Conservation (phyloP, 2,329 filamentous ascomycete species). For the Xylariales sp. region DNA sequence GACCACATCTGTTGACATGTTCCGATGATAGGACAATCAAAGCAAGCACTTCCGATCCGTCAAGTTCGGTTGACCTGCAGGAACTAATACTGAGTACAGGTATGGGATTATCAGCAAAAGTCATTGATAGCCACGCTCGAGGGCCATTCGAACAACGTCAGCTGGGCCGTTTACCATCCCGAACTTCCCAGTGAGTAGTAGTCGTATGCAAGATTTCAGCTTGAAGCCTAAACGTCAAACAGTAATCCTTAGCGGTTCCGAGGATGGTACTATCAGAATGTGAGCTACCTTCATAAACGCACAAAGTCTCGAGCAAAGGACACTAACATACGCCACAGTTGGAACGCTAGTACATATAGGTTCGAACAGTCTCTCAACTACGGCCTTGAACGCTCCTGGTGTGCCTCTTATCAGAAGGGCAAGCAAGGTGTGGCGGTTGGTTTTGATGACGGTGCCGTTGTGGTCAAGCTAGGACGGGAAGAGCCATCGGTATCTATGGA, state of each 20-base stretch:
- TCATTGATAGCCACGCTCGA: conserved; percentile 94
- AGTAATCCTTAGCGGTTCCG: conserved; percentile 97
- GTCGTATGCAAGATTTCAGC: not conserved
- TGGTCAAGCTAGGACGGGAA: conserved; percentile 95
- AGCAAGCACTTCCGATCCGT: too few relatives aligned
- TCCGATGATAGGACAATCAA: conserved; percentile 96
- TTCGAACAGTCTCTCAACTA: conserved; percentile 96
- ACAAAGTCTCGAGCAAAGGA: not conserved
- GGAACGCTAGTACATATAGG: conserved; percentile 96
- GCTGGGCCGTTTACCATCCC: conserved; percentile 96
- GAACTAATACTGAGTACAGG: conserved; percentile 28
- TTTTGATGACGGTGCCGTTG: conserved; percentile 95
- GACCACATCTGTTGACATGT: conserved; percentile 88
- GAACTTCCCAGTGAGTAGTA: conserved; percentile 80
- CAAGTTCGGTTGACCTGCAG: not conserved
- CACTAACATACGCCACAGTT: conserved; percentile 30
- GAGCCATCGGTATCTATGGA: conserved; percentile 99
- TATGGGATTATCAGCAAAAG: conserved; percentile 99
- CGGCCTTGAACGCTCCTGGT: conserved; percentile 94
- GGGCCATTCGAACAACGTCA: conserved; percentile 96
- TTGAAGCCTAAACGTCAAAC: conserved; percentile 29
- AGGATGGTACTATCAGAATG: conserved; percentile 95
- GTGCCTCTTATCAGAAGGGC: conserved; percentile 90
- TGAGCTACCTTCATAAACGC: not conserved
- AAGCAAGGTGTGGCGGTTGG: conserved; percentile 93